Percentiles rank a stretch among this genome's conserved stretches.
phyloP scores from a whole-genome alignment of 2,329 filamentous ascomycete species.

The Diaporthe humulicola region DNA sequence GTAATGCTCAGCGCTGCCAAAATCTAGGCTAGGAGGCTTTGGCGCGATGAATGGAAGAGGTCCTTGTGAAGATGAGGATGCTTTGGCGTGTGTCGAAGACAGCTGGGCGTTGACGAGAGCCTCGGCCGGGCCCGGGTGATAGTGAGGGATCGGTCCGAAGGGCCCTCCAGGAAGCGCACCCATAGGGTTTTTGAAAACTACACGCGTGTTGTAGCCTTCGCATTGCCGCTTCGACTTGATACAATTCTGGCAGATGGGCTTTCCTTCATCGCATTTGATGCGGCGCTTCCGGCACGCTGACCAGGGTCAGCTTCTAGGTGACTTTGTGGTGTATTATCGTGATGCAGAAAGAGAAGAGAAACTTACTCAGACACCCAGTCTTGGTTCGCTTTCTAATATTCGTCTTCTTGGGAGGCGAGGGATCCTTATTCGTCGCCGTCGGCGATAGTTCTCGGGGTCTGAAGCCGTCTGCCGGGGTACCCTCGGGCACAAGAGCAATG shows the following conservation, averaged over 20 bases:
- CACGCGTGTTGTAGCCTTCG: conserved; percentile 85
- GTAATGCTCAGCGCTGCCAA: conserved; percentile 47
- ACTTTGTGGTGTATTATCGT: not conserved
- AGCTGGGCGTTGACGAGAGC: conserved; percentile 60
- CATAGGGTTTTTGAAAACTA: conserved; percentile 83
- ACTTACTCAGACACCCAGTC: conserved; percentile 89
- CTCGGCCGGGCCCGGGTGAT: conserved; percentile 59
- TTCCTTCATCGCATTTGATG: conserved; percentile 96
- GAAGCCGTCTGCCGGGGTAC: conserved; percentile 43
- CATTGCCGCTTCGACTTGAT: conserved; percentile 87
- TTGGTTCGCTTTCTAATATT: conserved; percentile 81
- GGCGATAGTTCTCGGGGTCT: conserved; percentile 50
- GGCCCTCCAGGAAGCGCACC: conserved; percentile 67
- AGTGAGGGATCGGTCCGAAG: conserved; percentile 57
- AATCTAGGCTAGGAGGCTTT: conserved; percentile 58
- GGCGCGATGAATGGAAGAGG: conserved; percentile 64
- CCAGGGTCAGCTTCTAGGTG: conserved; percentile 41
- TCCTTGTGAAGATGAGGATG: conserved; percentile 51
- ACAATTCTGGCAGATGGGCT: conserved; percentile 86
- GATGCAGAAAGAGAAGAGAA: not conserved
- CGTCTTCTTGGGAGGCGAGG: conserved; percentile 60
- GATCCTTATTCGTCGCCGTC: conserved; percentile 54
- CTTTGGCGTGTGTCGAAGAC: conserved; percentile 56
- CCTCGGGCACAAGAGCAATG: conserved; percentile 32
- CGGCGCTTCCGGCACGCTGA: conserved; percentile 90